Evolutionary conservation across 331 rosid species (phyloP).

Genomic region (Cucumis variabilis): DNA sequence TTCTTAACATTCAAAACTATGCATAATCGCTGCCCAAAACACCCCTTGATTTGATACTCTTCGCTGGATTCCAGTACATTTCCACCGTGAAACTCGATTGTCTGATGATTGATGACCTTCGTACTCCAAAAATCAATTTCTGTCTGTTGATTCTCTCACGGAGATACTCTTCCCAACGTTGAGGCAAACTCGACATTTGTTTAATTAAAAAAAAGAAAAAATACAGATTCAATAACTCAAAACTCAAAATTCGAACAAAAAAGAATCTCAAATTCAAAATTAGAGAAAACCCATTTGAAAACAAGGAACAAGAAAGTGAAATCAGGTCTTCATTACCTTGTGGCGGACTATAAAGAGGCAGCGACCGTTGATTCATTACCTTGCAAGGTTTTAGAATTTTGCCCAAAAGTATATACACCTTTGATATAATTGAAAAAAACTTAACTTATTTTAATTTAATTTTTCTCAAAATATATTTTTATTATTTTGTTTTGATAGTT

Average conservation of each 20-base stretch:
- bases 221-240: background rate
- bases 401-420: too few species aligned
- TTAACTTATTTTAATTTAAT: too few species aligned
- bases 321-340: conserved; percentile 50
- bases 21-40: conserved; percentile 67
- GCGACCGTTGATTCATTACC: too few species aligned
- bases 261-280: background rate
- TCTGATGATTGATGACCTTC: conserved; percentile 82
- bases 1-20: conserved; percentile 44
- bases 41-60: conserved; percentile 87
- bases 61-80: conserved; percentile 47
- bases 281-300: background rate
- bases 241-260: background rate
- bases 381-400: too few species aligned
- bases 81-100: conserved; percentile 75
- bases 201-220: background rate
- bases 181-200: conserved; percentile 89
- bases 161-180: conserved; percentile 88
- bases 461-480: too few species aligned
- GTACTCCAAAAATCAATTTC: conserved; percentile 71
- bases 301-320: background rate
- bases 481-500: too few species aligned
- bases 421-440: too few species aligned
- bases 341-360: conserved; percentile 89
- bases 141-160: conserved; percentile 78